Evolutionary conservation across 2,329 filamentous ascomycete species (phyloP).

Genomic region (Fusarium sp.): DNA sequence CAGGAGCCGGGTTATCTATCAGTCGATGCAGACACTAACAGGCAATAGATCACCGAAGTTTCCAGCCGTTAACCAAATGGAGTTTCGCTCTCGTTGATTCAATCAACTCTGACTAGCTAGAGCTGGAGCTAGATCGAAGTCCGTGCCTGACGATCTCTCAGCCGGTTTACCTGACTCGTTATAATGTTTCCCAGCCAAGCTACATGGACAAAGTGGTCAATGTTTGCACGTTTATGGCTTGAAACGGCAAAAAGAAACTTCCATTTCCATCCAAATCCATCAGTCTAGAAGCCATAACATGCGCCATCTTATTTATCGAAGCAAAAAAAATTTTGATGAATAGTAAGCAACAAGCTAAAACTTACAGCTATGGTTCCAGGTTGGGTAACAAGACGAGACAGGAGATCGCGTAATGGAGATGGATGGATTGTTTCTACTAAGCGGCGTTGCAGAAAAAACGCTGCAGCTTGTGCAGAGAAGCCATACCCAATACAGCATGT

Average conservation of each 20-base stretch:
- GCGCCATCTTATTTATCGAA: not conserved
- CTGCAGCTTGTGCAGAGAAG: slow-evolving; percentile 28
- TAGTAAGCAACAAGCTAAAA: slow-evolving; percentile 18
- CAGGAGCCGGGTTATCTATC: not conserved
- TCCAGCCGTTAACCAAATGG: slow-evolving; percentile 32
- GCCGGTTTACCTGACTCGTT: slow-evolving; percentile 42
- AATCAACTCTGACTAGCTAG: slow-evolving; percentile 19
- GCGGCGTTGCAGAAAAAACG: slow-evolving; percentile 15
- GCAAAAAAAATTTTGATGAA: slow-evolving; percentile 1
- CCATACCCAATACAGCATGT: slow-evolving; percentile 45
- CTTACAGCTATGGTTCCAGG: not conserved
- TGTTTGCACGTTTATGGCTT: slow-evolving; percentile 12
- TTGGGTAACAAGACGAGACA: slow-evolving; percentile 30
- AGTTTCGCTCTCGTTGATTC: slow-evolving; percentile 22
- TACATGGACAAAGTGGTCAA: slow-evolving; percentile 8
- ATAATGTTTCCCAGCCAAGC: slow-evolving; percentile 11
- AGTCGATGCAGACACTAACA: slow-evolving; percentile 9
- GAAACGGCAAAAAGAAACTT: slow-evolving; percentile 16
- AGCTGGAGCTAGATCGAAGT: slow-evolving; percentile 32
- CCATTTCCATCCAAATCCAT: not conserved
- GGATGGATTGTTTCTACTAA: slow-evolving; percentile 17
- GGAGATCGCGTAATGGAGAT: slow-evolving; percentile 34
- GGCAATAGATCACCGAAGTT: slow-evolving; percentile 17
- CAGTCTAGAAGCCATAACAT: slow-evolving; percentile 16
- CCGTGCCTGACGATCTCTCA: slow-evolving; percentile 46